Conservation (phyloP, 768 basidiomycete species). For the Trametopsis cervina region DNA sequence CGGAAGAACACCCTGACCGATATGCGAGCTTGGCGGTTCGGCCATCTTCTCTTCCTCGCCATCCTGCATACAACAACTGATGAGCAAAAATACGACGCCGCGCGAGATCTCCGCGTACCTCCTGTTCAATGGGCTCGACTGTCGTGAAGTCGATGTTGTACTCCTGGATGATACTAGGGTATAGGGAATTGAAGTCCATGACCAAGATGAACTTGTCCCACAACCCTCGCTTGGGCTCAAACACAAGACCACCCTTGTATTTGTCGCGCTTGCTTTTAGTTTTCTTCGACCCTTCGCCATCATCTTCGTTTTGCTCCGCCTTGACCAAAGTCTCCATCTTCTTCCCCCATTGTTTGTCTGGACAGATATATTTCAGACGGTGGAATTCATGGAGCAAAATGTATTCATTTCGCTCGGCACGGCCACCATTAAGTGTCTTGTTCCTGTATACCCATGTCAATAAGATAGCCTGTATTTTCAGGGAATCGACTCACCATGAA, state of each 20-base stretch:
- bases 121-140: slow-evolving; percentile 62
- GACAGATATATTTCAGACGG: slow-evolving; percentile 89
- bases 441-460: slow-evolving; percentile 51
- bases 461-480: neutral
- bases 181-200: slow-evolving; percentile 99
- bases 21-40: slow-evolving; percentile 69
- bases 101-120: slow-evolving; percentile 26
- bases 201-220: slow-evolving; percentile 97
- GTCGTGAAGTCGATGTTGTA: slow-evolving; percentile 99
- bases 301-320: slow-evolving; percentile 46
- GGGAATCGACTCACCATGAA: slow-evolving; percentile 61
- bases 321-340: slow-evolving; percentile 46
- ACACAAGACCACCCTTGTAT: slow-evolving; percentile 97
- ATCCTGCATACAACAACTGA: slow-evolving; percentile 26
- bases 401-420: slow-evolving; percentile 98
- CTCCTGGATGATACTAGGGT: slow-evolving; percentile 99
- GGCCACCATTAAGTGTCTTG: slow-evolving; percentile 93
- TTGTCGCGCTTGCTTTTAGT: slow-evolving; percentile 80
- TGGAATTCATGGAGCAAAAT: slow-evolving; percentile 98
- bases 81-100: neutral
- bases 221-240: slow-evolving; percentile 90
- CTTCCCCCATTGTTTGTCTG: slow-evolving; percentile 88
- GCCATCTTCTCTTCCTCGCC: slow-evolving; percentile 77
- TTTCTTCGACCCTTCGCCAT: slow-evolving; percentile 35
- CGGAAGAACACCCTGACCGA: slow-evolving; percentile 86